A percentile compares a stretch with the other conserved stretches of the same genome.
phyloP scores from a whole-genome alignment of 1,284 basidiomycete genomes.

The Ceratobasidium sp. region DNA sequence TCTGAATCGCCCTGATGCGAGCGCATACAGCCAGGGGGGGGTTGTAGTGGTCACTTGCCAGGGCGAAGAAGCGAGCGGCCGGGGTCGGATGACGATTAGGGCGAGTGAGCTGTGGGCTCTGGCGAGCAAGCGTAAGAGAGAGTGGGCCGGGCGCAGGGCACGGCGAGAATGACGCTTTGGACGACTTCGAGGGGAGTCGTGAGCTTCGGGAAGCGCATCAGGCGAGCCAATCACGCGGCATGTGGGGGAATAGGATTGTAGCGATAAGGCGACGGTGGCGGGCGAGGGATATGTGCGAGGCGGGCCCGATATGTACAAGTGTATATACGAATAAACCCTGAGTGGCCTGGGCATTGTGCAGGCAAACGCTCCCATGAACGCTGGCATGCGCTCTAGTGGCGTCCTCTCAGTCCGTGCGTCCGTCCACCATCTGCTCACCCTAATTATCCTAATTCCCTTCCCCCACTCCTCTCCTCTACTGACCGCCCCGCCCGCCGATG shows the following conservation, averaged over 20 bases:
- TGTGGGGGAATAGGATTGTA: not conserved
- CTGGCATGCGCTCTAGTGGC: slow-evolving; percentile 14
- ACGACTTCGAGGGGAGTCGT: not conserved
- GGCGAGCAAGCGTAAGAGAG: no score
- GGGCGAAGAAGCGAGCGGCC: not conserved
- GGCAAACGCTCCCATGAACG: slow-evolving; percentile 7
- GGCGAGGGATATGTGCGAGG: not conserved
- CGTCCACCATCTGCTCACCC: not conserved
- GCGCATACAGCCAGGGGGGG: slow-evolving; percentile 3
- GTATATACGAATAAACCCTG: slow-evolving; percentile 11
- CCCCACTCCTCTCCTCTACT: not conserved
- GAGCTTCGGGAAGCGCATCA: not conserved
- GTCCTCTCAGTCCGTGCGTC: not conserved
- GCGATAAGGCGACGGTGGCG: slow-evolving; percentile 22
- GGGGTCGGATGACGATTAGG: not conserved
- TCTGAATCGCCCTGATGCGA: not conserved
- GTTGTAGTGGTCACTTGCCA: not conserved
- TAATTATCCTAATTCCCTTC: no score
- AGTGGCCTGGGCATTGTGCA: slow-evolving; percentile 27
- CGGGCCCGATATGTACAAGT: slow-evolving; percentile 37
- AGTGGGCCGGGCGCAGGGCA: slow-evolving; percentile 1
- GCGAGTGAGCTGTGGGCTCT: not conserved
- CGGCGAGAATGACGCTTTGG: not conserved
- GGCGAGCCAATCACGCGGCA: slow-evolving; percentile 24
- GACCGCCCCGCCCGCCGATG: slow-evolving; percentile 2